A percentile compares a stretch with the other conserved stretches of the same genome.
phyloP scores from a whole-genome alignment of 495 filamentous ascomycete genomes.

The Durotheca rogersii region DNA sequence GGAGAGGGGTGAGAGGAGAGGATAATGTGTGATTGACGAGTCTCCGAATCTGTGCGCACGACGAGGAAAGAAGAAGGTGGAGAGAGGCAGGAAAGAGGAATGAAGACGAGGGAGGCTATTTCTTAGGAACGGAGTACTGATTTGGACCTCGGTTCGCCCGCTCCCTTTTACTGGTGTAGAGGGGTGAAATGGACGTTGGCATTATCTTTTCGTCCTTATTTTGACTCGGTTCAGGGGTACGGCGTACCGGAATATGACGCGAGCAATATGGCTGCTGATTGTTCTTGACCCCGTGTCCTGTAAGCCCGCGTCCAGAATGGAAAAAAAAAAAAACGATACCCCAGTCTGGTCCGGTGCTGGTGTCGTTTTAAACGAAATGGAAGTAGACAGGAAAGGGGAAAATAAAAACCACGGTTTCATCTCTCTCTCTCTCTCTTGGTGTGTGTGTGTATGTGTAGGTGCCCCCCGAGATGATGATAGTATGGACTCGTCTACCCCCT shows the following conservation, averaged over 20 bases:
- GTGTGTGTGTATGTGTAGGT: background rate
- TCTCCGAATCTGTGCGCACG: background rate
- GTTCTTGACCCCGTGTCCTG: constrained; percentile 22
- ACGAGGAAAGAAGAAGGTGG: constrained; percentile 11
- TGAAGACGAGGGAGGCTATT: constrained; percentile 13
- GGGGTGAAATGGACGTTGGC: constrained; percentile 21
- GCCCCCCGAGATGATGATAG: background rate
- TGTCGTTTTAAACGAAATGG: constrained; percentile 21
- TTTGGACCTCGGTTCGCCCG: constrained; percentile 5
- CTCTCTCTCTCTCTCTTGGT: too few species aligned
- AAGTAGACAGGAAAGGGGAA: too few species aligned
- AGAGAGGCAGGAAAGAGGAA: background rate
- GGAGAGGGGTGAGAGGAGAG: constrained; percentile 11
- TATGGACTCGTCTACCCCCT: background rate
- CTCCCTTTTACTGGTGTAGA: constrained; percentile 4
- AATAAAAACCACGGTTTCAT: too few species aligned
- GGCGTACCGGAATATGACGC: constrained; percentile 33
- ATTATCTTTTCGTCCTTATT: constrained; percentile 13
- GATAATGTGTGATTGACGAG: constrained; percentile 14
- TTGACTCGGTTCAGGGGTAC: too few species aligned
- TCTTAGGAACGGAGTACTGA: constrained; percentile 1
- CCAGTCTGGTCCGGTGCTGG: constrained; percentile 30
- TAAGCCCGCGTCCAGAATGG: constrained; percentile 26
- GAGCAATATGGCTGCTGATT: constrained; percentile 27
- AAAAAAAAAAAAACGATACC: constrained; percentile 30